A percentile compares a stretch with the other conserved stretches of the same genome.
Conservation (phyloP, 371 early-diverging fungal species). For the Chytridiales sp. region DNA sequence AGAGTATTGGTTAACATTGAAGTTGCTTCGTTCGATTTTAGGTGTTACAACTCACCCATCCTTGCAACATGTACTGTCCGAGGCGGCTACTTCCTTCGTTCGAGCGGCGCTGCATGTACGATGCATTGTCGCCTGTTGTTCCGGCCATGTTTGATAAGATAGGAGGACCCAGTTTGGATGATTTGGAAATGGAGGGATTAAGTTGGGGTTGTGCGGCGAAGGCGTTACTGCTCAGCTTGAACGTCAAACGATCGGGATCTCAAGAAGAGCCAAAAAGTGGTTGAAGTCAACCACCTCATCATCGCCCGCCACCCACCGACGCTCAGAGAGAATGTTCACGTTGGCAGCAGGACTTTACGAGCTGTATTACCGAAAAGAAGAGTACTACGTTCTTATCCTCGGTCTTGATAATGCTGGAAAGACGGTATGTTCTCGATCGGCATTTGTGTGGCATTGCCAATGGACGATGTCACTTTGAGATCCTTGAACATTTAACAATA, state of each 20-base stretch:
- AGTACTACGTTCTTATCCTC: conserved; percentile 89
- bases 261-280: too few species aligned
- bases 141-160: too few species aligned
- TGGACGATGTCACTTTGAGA: not conserved
- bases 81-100: conserved; percentile 4
- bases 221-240: too few species aligned
- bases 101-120: not conserved
- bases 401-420: conserved; percentile 97
- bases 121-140: too few species aligned
- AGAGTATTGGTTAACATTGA: not conserved
- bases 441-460: not conserved
- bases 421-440: conserved; percentile 71
- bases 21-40: not conserved
- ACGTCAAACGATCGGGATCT: too few species aligned
- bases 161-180: too few species aligned
- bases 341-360: conserved; percentile 85
- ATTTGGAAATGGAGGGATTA: too few species aligned
- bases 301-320: too few species aligned
- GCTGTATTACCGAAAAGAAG: conserved; percentile 81
- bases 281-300: too few species aligned
- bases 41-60: conserved; percentile 5
- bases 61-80: conserved; percentile 4
- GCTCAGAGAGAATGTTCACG: too few species aligned
- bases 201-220: too few species aligned
- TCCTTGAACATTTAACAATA: not conserved